Base-by-base conservation (phyloP, 179 eudicot species). In the Sideroxylon spinosum region DNA sequence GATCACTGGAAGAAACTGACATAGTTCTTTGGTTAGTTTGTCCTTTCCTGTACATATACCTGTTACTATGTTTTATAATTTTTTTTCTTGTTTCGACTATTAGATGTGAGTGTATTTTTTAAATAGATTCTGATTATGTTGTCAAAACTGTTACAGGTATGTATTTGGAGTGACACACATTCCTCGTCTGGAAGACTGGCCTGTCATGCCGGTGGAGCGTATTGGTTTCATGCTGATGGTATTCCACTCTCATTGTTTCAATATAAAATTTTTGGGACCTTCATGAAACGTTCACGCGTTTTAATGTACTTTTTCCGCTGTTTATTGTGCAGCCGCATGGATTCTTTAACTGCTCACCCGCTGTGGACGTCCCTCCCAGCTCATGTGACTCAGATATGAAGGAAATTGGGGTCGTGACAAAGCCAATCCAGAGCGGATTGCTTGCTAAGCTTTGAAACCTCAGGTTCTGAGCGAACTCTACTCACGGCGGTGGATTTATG, bases 341-440 rank as follows among this genome's bases (percentile, higher is more conserved):
- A 56, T 92, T 92, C 85, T 92, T 92, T 84, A 92, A 92, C 84
- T 87, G 93, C 84, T 92, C 97, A 14, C 93, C 97, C 0, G 95
- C 97, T 1, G 90, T 92, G 46, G 97, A 92, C 67, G 95, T 92
- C 25, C 92, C 97, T 10, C 97, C 97, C 6, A 87, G 49, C 84
- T 83, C 86, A 46, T 83, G 89, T 46, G 91, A 91, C 73, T 29
- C 86, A 71, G 90, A 85, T 68, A 82, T 75, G 73, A 90, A 90
- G 84, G 97, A 89, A 14, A 83, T 67, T 63, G 88, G 76, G 57
- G 81, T 76, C 4, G 70, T 86, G 48, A 85, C 82, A 37, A 82
- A 86, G 78, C 68, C 87, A 12, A 78, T 78, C 46, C 66, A 77
- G 22, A 69, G 76, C 6, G 84, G 73, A 16, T 52, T 88, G 78